Conservation (phyloP, 257 asterid species). For the Solanum etuberosum region DNA sequence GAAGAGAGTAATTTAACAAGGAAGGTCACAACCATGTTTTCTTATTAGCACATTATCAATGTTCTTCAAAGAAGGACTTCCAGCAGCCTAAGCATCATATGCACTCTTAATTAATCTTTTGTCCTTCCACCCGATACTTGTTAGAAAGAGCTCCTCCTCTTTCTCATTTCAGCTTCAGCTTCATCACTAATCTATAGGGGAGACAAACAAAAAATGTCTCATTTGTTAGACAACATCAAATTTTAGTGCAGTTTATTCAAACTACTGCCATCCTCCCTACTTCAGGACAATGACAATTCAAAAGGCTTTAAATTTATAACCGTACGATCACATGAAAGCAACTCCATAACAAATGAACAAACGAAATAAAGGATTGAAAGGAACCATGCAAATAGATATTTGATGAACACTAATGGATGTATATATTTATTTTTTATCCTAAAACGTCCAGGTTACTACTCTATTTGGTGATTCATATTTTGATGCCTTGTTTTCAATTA, state of each 20-base stretch:
- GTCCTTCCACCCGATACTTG: conserved; percentile 88
- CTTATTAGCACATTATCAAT: conserved; percentile 42
- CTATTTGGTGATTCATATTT: too few species aligned
- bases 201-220: neutral
- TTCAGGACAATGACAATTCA: neutral
- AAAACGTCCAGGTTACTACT: too few species aligned
- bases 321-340: neutral
- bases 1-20: neutral
- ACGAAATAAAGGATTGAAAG: too few species aligned
- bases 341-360: neutral
- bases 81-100: conserved; percentile 41
- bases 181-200: conserved; percentile 57
- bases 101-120: conserved; percentile 85
- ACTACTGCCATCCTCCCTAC: neutral
- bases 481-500: too few species aligned
- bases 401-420: too few species aligned
- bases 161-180: conserved; percentile 89
- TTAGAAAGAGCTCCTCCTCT: conserved; percentile 63
- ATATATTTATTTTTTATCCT: too few species aligned
- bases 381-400: too few species aligned
- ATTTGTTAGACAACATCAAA: neutral
- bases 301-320: neutral
- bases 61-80: conserved; percentile 23
- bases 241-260: neutral
- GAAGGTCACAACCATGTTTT: conserved; percentile 1